Conservation (phyloP, 768 basidiomycete genomes). For the Lactarius indigo region DNA sequence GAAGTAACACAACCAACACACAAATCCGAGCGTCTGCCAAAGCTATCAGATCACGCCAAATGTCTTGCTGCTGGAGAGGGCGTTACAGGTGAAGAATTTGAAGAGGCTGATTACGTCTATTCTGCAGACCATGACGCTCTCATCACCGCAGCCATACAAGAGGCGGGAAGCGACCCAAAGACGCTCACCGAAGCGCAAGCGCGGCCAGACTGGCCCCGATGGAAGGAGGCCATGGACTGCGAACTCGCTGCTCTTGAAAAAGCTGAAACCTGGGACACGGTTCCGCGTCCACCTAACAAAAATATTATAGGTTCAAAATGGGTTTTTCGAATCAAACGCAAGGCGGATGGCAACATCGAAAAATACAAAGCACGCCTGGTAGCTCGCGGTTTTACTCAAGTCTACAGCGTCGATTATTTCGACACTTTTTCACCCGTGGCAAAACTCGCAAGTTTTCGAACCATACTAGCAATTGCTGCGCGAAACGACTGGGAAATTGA, state of each 20-base stretch:
- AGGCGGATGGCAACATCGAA: too few species aligned
- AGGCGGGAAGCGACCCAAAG: neutral
- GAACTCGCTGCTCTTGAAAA: constrained; percentile 26
- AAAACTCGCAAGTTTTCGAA: constrained; percentile 27
- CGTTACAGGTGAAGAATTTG: too few species aligned
- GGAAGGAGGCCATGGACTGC: constrained; percentile 28
- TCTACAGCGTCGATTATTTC: constrained; percentile 7
- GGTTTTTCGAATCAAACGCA: too few species aligned
- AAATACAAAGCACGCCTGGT: too few species aligned
- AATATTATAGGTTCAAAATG: too few species aligned
- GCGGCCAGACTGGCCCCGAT: constrained; percentile 29
- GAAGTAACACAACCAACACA: neutral
- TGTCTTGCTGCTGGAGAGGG: neutral
- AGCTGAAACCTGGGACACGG: constrained; percentile 34
- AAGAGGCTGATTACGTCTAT: too few species aligned
- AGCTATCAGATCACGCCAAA: neutral
- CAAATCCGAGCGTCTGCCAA: neutral
- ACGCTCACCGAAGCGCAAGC: constrained; percentile 27
- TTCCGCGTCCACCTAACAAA: constrained; percentile 11
- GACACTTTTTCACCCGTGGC: constrained; percentile 38
- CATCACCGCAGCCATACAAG: neutral
- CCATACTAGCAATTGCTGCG: constrained; percentile 29
- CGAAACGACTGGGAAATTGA: too few species aligned
- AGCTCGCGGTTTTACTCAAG: too few species aligned
- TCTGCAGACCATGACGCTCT: neutral